Evolutionary conservation across 192 early-diverging fungal genomes (phyloP), one percentile per base, ranked within the genome.

Genomic region (Umbelopsis sp.): DNA sequence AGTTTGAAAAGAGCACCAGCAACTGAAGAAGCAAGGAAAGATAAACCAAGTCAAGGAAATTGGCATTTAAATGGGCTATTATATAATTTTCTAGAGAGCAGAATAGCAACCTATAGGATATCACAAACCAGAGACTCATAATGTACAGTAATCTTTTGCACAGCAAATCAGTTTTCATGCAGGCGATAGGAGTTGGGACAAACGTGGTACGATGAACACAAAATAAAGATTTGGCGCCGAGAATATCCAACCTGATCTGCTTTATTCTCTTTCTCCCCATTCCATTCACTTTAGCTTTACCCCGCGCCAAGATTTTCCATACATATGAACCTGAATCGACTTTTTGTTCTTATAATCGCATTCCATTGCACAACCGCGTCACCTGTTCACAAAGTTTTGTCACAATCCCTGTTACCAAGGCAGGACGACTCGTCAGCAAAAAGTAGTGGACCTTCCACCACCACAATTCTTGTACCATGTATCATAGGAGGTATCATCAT

Each of bases 381-480:
- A 27, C 55, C 55, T 1, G 12, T 61, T 35, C 55, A 35, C 16
- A 35, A 49, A 1, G 15, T 1, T 20, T 20, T 49, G 12, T 16
- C 15, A 49, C 48, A 49, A 6, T 21, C 27, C 12, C 1, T 10
- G 30, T 12, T 16, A 33, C 30, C 33, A 35, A 61, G 55, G 35
- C 55, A 61, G 25, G 55, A 61, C 12, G 51, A 23, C 18, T 6
- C 21, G 2, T n/a, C 21, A 53, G 20, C 21, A 12, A 23, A 23
- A 35, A 25, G 55, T 7, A 30, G 53, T 33, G 55, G 55, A 37
- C 27, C 33, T 2, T 61, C 55, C 13, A 61, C 27, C 18, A 61
- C 55, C 30, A 61, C 55, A 15, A 61, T 61, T 16, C 27, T 61
- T 15, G 55, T 61, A 16, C 55, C 55, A 33, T 61, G 55, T 61